Percentiles rank a stretch among this genome's conserved stretches.
These are phyloP conservation scores for Bullera alba DNA, from an alignment of 768 basidiomycete species.

Conservation along the genomic window DNA sequence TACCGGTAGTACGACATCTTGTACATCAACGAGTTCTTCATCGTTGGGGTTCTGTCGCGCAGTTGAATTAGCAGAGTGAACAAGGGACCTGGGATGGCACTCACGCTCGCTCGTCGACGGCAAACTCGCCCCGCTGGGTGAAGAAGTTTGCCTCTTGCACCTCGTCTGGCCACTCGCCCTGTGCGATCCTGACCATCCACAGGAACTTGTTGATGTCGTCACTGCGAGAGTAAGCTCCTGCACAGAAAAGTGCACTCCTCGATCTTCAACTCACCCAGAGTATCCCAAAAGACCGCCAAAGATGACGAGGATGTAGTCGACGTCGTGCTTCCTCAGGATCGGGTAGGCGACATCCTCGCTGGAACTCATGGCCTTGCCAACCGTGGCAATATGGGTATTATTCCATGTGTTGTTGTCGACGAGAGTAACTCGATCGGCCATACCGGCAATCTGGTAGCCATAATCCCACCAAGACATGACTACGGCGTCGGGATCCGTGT, in stretches of 20 bases:
- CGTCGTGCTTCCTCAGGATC: slow-evolving; percentile 89
- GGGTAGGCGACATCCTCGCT: slow-evolving; percentile 93
- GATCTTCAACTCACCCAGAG: slow-evolving; percentile 59
- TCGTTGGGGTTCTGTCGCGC: slow-evolving; percentile 55
- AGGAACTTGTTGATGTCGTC: slow-evolving; percentile 99
- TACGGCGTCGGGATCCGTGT: slow-evolving; percentile 83
- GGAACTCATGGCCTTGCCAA: slow-evolving; percentile 96
- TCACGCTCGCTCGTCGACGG: slow-evolving; percentile 72
- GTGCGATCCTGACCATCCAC: slow-evolving; percentile 77
- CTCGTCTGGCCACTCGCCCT: slow-evolving; percentile 97
- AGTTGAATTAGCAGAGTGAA: not conserved
- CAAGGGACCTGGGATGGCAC: slow-evolving; percentile 5
- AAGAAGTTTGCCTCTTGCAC: slow-evolving; percentile 94
- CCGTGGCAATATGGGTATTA: slow-evolving; percentile 98
- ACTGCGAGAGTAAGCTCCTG: slow-evolving; percentile 41
- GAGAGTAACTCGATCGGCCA: slow-evolving; percentile 91
- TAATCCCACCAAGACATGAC: slow-evolving; percentile 99
- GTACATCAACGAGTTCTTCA: slow-evolving; percentile 97
- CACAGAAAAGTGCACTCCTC: not conserved
- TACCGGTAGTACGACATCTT: slow-evolving; percentile 97
- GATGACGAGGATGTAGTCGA: slow-evolving; percentile 93
- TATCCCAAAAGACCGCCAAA: slow-evolving; percentile 95
- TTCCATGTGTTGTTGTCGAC: slow-evolving; percentile 99
- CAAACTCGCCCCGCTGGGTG: slow-evolving; percentile 84
- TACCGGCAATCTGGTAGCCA: slow-evolving; percentile 97